These are phyloP conservation scores for Pulveroboletus sp. DNA, from an alignment of 768 basidiomycete species.

Conservation along the genomic window DNA sequence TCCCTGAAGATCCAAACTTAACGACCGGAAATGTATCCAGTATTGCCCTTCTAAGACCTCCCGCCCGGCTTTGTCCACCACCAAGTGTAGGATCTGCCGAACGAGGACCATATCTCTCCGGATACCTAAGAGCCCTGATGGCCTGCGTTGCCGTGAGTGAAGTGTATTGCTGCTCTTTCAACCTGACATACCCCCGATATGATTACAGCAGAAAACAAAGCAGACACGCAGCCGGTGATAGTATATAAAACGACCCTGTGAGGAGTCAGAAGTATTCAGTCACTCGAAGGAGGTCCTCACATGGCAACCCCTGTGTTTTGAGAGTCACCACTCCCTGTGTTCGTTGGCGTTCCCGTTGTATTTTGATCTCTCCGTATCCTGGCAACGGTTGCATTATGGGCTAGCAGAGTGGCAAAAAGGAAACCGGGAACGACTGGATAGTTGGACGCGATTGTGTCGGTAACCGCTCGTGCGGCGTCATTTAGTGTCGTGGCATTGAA, in stretches of 20 bases:
- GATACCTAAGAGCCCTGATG: slow-evolving; percentile 80
- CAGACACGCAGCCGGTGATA: slow-evolving; percentile 85
- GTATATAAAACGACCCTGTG: slow-evolving; percentile 74
- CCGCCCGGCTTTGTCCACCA: slow-evolving; percentile 60
- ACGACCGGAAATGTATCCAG: slow-evolving; percentile 94
- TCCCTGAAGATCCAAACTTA: slow-evolving; percentile 57
- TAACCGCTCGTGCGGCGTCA: slow-evolving; percentile 39
- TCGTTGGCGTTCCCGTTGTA: slow-evolving; percentile 12
- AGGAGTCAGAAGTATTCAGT: slow-evolving; percentile 7
- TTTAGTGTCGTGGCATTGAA: slow-evolving; percentile 67
- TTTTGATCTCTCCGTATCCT: slow-evolving; percentile 16
- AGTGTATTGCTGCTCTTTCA: not conserved
- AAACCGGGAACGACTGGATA: slow-evolving; percentile 50
- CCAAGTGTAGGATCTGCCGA: slow-evolving; percentile 27
- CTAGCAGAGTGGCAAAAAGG: slow-evolving; percentile 64
- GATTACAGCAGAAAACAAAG: slow-evolving; percentile 80
- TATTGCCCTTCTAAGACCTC: slow-evolving; percentile 88
- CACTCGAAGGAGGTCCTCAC: slow-evolving; percentile 36
- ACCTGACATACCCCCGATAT: slow-evolving; percentile 63
- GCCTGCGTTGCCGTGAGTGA: slow-evolving; percentile 42
- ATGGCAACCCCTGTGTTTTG: slow-evolving; percentile 69
- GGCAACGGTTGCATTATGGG: slow-evolving; percentile 53
- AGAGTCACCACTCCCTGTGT: slow-evolving; percentile 7
- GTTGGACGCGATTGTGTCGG: slow-evolving; percentile 38
- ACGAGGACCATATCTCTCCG: slow-evolving; percentile 87